A percentile compares a stretch with the other conserved stretches of the same genome.
Evolutionary conservation across 2,329 filamentous ascomycete species (phyloP).

Genomic region (Xylariaceae sp.): DNA sequence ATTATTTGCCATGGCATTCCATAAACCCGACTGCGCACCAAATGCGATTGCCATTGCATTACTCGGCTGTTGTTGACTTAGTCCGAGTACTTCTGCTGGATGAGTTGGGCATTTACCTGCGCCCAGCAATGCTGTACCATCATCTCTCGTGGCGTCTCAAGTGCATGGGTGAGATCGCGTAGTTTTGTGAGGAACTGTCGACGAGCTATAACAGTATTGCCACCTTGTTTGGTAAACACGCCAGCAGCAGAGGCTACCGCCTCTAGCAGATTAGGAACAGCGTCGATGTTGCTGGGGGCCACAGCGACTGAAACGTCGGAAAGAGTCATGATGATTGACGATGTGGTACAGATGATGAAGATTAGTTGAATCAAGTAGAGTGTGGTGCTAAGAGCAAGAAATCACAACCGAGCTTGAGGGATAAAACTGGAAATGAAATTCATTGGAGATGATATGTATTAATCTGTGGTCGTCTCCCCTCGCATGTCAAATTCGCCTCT

Average conservation of each 20-base stretch:
- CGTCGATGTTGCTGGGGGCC: slow-evolving; percentile 2
- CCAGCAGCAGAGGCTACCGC: slow-evolving; percentile 4
- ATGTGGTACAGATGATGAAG: too few relatives aligned
- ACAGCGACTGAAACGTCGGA: background rate
- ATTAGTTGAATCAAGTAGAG: too few relatives aligned
- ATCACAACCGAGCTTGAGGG: too few relatives aligned
- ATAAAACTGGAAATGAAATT: too few relatives aligned
- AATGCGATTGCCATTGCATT: slow-evolving; percentile 13
- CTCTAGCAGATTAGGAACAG: slow-evolving; percentile 6
- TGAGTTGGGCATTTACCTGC: background rate
- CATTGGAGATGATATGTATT: too few relatives aligned
- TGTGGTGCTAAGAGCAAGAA: too few relatives aligned
- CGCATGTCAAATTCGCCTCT: too few relatives aligned
- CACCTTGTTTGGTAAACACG: background rate
- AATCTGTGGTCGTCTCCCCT: too few relatives aligned
- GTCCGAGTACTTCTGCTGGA: background rate
- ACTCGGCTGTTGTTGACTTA: slow-evolving; percentile 2
- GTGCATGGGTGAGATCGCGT: slow-evolving; percentile 4
- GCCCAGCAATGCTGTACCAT: slow-evolving; percentile 8
- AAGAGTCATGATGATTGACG: background rate
- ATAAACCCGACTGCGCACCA: slow-evolving; percentile 10
- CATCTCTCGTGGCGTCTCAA: slow-evolving; percentile 10
- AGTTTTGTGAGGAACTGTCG: slow-evolving; percentile 6
- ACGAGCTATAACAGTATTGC: background rate
- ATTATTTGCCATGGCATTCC: slow-evolving; percentile 9